Percentiles rank a stretch among this genome's conserved stretches.
Evolutionary conservation across 345 rosid genomes (phyloP).

Genomic region (Rubroshorea leprosula): DNA sequence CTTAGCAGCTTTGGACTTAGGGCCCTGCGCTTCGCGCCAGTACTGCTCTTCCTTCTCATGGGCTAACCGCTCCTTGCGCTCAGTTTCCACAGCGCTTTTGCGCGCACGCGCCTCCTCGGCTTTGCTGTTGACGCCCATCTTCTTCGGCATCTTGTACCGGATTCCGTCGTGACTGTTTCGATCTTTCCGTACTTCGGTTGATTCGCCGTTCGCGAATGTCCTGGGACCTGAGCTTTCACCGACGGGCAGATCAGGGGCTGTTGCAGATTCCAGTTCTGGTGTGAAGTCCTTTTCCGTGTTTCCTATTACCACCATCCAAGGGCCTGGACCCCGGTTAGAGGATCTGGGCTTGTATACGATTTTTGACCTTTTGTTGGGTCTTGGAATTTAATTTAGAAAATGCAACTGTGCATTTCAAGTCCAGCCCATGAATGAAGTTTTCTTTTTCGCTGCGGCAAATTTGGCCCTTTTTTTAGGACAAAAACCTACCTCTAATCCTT

Average conservation of each 20-base stretch:
- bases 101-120: slow-evolving; percentile 89
- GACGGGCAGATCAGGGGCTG: background rate
- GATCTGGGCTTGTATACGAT: too few relatives aligned
- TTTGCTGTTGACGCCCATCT: slow-evolving; percentile 93
- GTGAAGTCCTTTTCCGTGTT: too few relatives aligned
- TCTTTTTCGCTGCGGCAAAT: too few relatives aligned
- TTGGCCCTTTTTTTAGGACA: too few relatives aligned
- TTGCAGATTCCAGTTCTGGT: background rate
- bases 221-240: background rate
- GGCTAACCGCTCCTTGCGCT: slow-evolving; percentile 66
- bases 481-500: too few relatives aligned
- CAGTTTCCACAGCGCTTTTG: slow-evolving; percentile 62
- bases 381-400: too few relatives aligned
- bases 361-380: too few relatives aligned
- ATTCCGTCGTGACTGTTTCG: background rate
- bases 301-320: too few relatives aligned
- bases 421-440: too few relatives aligned
- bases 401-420: too few relatives aligned
- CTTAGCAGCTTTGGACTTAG: slow-evolving; percentile 76
- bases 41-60: slow-evolving; percentile 82
- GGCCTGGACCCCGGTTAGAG: too few relatives aligned
- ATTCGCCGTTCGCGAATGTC: background rate
- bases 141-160: slow-evolving; percentile 70
- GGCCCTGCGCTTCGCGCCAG: slow-evolving; percentile 96
- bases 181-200: background rate